Conservation (phyloP, 345 rosid genomes). For the Physaria fendleri region DNA sequence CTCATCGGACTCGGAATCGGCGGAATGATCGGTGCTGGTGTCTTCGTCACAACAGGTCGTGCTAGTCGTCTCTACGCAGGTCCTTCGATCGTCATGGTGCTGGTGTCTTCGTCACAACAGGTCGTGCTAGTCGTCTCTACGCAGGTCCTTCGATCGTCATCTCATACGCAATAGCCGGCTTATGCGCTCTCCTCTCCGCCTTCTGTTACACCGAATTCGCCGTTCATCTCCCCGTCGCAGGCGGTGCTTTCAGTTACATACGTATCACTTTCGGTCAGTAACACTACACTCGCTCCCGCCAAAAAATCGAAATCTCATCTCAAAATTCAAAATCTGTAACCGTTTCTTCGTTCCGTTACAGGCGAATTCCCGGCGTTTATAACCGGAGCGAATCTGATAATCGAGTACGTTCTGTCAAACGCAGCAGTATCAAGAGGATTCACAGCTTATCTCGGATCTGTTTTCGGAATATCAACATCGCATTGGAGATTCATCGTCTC, state of each 20-base stretch:
- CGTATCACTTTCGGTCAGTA: conserved; percentile 75
- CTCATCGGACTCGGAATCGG: conserved; percentile 84
- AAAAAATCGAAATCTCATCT: background rate
- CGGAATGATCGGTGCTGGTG: conserved; percentile 97
- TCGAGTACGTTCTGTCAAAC: conserved; percentile 89
- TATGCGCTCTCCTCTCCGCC: conserved; percentile 92
- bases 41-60: conserved; percentile 70
- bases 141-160: conserved; percentile 80
- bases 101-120: no score
- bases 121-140: conserved; percentile 44
- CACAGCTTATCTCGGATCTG: conserved; percentile 60
- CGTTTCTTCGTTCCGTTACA: conserved; percentile 11
- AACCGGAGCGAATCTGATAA: conserved; percentile 73
- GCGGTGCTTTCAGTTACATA: conserved; percentile 92
- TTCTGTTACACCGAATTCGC: conserved; percentile 98
- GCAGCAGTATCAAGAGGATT: conserved; percentile 89
- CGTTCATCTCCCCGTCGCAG: conserved; percentile 96
- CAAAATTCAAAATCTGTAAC: conserved; percentile 7
- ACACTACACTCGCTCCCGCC: conserved; percentile 3
- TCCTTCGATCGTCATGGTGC: conserved; percentile 66
- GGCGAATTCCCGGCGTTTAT: conserved; percentile 85
- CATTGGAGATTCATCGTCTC: conserved; percentile 57
- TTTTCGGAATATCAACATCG: conserved; percentile 58
- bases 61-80: conserved; percentile 66
- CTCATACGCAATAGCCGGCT: conserved; percentile 88